Conservation (phyloP, 805 yeast species). For the Lachancea lanzarotensis region DNA sequence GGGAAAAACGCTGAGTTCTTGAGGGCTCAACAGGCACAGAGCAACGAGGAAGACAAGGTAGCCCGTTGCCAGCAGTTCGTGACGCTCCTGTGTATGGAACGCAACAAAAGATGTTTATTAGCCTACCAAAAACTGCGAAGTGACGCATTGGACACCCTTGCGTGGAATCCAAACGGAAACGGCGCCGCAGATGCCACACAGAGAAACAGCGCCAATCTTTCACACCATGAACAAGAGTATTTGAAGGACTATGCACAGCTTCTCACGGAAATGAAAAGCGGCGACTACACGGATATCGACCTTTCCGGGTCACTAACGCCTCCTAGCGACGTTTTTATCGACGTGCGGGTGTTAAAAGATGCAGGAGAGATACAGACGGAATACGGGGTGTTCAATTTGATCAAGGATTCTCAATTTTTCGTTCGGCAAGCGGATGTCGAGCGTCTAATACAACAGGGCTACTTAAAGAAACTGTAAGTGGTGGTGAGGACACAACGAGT, state of each 20-base stretch:
- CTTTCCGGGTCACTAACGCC: constrained; percentile 85
- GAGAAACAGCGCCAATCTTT: constrained; percentile 34
- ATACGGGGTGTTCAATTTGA: constrained; percentile 88
- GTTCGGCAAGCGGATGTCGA: constrained; percentile 94
- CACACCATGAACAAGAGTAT: constrained; percentile 77
- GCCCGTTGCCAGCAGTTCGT: constrained; percentile 51
- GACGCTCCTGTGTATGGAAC: constrained; percentile 66
- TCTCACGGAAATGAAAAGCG: constrained; percentile 67
- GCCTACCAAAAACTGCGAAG: constrained; percentile 78
- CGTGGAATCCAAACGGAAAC: constrained; percentile 61
- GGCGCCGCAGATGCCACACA: constrained; percentile 28
- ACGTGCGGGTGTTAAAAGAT: constrained; percentile 85
- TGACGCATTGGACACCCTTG: constrained; percentile 53
- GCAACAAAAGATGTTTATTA: constrained; percentile 83
- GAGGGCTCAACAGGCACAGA: constrained; percentile 24
- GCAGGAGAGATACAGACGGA: constrained; percentile 98
- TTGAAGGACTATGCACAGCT: constrained; percentile 62
- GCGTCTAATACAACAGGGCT: constrained; percentile 88
- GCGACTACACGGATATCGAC: constrained; percentile 71
- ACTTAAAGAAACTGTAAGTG: constrained; percentile 60
- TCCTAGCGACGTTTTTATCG: constrained; percentile 86
- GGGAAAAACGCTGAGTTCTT: constrained; percentile 50
- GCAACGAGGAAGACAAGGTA: constrained; percentile 36
- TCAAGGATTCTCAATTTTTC: constrained; percentile 90
- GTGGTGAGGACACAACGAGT: neutral